These are phyloP conservation scores for Scutellaria minor DNA, from an alignment of 257 asterid species.

Conservation along the genomic window DNA sequence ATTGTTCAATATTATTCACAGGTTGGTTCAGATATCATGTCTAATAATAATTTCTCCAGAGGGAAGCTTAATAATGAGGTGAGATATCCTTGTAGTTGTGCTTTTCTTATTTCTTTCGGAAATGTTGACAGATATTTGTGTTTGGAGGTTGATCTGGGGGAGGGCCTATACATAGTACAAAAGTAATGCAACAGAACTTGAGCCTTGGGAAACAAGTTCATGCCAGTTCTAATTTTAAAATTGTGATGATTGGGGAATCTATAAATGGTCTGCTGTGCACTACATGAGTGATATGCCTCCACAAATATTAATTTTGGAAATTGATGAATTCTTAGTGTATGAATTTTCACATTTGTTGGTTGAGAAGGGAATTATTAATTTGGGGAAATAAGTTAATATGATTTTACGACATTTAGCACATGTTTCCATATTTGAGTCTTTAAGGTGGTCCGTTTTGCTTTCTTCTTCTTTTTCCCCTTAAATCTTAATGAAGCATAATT, in stretches of 20 bases:
- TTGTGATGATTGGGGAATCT: background rate
- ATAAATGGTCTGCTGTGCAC: background rate
- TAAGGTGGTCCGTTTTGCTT: background rate
- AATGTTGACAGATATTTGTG: background rate
- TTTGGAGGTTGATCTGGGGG: background rate
- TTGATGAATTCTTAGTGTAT: background rate
- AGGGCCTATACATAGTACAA: background rate
- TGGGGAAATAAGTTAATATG: background rate
- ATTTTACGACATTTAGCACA: background rate
- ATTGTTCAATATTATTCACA: conserved; percentile 36
- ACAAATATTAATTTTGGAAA: background rate
- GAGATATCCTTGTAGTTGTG: conserved; percentile 21
- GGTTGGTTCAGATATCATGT: conserved; percentile 42
- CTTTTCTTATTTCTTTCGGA: background rate
- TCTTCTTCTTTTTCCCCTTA: background rate
- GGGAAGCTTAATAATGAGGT: conserved; percentile 53
- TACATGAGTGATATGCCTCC: background rate
- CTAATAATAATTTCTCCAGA: conserved; percentile 35
- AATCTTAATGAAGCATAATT: background rate
- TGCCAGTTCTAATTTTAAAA: background rate
- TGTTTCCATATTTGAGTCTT: background rate
- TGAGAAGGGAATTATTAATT: background rate
- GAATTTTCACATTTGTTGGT: background rate
- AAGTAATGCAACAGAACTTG: background rate
- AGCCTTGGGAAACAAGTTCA: background rate